Percentiles rank a stretch among this genome's conserved stretches.
These are phyloP conservation scores for Starmerella tilneyi DNA, from an alignment of 805 yeast species.

Conservation along the genomic window DNA sequence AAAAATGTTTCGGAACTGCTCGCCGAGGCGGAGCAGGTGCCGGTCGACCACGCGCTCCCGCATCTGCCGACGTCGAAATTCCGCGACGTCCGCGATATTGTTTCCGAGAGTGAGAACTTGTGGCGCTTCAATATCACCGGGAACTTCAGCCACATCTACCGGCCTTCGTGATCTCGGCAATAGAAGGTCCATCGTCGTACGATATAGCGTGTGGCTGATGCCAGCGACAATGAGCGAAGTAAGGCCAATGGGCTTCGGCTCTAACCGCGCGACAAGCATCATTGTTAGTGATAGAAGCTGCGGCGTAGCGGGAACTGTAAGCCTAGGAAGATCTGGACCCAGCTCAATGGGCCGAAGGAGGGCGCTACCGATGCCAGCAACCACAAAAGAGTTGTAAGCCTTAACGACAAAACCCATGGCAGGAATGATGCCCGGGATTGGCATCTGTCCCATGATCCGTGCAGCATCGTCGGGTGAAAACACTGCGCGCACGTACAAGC, in stretches of 20 bases:
- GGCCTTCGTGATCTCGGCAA: too few relatives aligned
- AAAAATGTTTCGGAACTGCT: background rate
- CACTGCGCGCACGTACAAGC: conserved; percentile 1
- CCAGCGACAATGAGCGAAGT: background rate
- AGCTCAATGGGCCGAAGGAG: background rate
- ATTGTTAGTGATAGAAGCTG: background rate
- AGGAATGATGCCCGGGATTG: background rate
- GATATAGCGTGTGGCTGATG: background rate
- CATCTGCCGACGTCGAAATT: background rate
- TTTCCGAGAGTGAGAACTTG: background rate
- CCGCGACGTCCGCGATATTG: background rate
- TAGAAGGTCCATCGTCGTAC: background rate
- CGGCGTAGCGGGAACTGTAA: background rate
- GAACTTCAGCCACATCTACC: too few relatives aligned
- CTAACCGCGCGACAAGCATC: background rate
- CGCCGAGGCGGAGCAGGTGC: background rate
- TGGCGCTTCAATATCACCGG: background rate
- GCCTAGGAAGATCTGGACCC: background rate
- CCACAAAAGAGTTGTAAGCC: background rate
- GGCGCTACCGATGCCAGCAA: background rate
- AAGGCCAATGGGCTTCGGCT: background rate
- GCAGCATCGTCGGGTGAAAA: background rate
- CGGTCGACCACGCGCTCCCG: background rate
- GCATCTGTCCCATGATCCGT: background rate
- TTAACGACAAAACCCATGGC: background rate